Base-by-base conservation (phyloP, 179 eudicot species). In the Patellifolia procumbens region DNA sequence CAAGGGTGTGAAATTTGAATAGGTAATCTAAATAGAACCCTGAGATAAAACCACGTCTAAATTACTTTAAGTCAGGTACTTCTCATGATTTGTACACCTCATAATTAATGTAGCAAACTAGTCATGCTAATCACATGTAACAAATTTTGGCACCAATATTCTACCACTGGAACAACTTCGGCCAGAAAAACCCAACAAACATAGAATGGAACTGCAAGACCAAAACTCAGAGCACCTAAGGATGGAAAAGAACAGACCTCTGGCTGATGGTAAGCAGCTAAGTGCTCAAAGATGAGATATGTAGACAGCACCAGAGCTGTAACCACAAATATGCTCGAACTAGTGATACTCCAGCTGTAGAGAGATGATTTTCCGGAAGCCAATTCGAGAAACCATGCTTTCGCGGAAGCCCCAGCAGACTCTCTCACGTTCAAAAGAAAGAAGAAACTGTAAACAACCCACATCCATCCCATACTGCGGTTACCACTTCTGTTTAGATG, bases 181-280 rank as follows among this genome's bases (percentile, higher is more conserved):
- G 43, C 11, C 49, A 45, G 35, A 67, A 35, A 74, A 20, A 55
- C 28, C 20, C 9, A 8, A 26, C 24, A 46, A 34, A 5, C 35
- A 39, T 9, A 69, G 29, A 58, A 48, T 51, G 17, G 15, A 76
- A 42, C 29, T 35, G 7, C 68, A 66, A 70, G 48, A 24, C 12
- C 56, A 42, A 42, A 55, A 77, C 20, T 20, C 56, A 2, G 29
- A 42, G 4, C 48, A 20, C 16, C 62, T 35, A 73, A 22, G n/a
- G 39, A 63, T 46, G 60, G 13, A 22, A 4, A 60, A 42, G 65
- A 52, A 82, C 78, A 66, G 56, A 94, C 97, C 96, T 92, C 97
- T 48, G 98, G 98, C 80, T 94, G 97, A 80, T 94, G 85, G 87
- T 92, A 94, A 15, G 93, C 87, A 56, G 94, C 89, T 76, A 94